Percentiles rank a stretch among this genome's conserved stretches.
These are phyloP conservation scores for Suaeda aralocaspica DNA, from an alignment of 148 eudicot species.

Conservation along the genomic window DNA sequence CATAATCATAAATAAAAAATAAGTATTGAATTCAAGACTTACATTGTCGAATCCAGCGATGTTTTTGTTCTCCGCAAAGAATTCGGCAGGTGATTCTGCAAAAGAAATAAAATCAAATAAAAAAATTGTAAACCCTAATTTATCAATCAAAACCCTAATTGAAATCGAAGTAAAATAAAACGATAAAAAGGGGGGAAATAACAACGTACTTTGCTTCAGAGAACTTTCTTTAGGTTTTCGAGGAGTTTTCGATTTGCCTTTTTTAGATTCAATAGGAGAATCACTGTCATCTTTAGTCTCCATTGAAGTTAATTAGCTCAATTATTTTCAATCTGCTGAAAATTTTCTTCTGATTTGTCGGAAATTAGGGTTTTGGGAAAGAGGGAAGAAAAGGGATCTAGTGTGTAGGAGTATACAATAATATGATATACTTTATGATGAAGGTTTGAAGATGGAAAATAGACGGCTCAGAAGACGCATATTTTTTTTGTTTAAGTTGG, in stretches of 20 bases:
- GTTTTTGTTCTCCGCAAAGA: constrained; percentile 93
- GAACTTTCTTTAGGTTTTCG: constrained; percentile 61
- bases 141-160: constrained; percentile 6
- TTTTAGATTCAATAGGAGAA: constrained; percentile 48
- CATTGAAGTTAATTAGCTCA: constrained; percentile 25
- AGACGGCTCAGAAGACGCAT: background rate
- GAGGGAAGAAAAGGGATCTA: background rate
- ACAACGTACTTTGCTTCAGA: constrained; percentile 76
- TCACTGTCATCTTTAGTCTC: constrained; percentile 52
- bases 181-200: background rate
- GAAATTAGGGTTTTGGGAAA: constrained; percentile 10
- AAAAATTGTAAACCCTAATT: background rate
- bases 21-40: constrained; percentile 20
- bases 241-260: constrained; percentile 59
- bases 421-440: background rate
- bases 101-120: background rate
- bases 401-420: background rate
- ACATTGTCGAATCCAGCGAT: constrained; percentile 98
- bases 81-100: constrained; percentile 96
- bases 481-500: no score
- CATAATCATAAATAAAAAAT: background rate
- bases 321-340: background rate
- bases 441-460: background rate
- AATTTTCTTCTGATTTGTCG: background rate
- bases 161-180: background rate